Percentiles rank a stretch among this genome's conserved stretches.
phyloP scores from a whole-genome alignment of 192 early-diverging fungal species.

The Backusella tarrabulga region DNA sequence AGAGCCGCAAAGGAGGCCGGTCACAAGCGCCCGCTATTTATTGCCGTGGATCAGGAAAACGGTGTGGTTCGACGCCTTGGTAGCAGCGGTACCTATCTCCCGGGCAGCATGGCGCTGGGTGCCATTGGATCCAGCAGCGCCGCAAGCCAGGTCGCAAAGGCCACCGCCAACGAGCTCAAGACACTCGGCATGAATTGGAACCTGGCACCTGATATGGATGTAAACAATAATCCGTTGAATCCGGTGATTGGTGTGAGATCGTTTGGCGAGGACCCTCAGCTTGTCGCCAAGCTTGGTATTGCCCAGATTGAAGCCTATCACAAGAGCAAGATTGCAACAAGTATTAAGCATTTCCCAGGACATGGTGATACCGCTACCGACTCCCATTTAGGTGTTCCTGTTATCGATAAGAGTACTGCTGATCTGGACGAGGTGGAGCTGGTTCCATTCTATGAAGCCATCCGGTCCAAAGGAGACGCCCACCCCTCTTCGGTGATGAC shows the following conservation, averaged over 20 bases:
- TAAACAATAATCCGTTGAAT: conserved; percentile 41
- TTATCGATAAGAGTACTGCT: conserved; percentile 32
- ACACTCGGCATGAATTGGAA: conserved; percentile 40
- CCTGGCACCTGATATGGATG: conserved; percentile 37
- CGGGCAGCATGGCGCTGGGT: conserved; percentile 41
- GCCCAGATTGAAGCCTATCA: conserved; percentile 36
- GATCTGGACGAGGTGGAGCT: conserved; percentile 35
- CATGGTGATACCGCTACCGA: conserved; percentile 44
- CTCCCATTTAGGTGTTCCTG: conserved; percentile 38
- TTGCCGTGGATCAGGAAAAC: conserved; percentile 41
- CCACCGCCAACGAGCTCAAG: conserved; percentile 29
- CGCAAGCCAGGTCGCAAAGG: conserved; percentile 25
- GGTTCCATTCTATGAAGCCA: conserved; percentile 28
- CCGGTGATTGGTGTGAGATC: conserved; percentile 43
- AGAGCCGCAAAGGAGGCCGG: conserved; percentile 31
- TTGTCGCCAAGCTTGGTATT: conserved; percentile 27
- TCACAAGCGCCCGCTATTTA: conserved; percentile 33
- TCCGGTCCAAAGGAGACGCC: conserved; percentile 16
- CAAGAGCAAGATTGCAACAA: conserved; percentile 21
- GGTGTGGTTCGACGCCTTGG: conserved; percentile 41
- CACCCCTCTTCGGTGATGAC: conserved; percentile 36
- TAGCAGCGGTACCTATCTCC: conserved; percentile 33
- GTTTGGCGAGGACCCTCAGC: conserved; percentile 35
- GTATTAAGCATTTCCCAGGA: conserved; percentile 42
- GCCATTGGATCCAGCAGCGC: conserved; percentile 25